Evolutionary conservation across 2,329 filamentous ascomycete genomes (phyloP), one percentile per base, ranked within the genome.

Genomic region (Pseudohalonectria lignicola): DNA sequence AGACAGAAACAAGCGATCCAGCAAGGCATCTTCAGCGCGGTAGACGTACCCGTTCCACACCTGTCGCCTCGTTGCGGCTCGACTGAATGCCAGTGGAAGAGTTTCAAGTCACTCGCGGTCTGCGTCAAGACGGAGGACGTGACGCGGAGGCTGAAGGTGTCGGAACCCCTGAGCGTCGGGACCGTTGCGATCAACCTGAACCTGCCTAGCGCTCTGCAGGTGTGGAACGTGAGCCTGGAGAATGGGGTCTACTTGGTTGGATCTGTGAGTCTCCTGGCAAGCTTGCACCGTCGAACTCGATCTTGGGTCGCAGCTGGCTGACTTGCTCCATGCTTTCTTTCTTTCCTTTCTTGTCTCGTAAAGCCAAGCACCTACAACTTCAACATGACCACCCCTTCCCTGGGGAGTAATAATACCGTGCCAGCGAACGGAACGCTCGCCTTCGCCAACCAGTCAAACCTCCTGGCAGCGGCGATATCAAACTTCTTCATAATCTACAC

Each of bases 401-500:
- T 37, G n/a, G n/a, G n/a, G n/a, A n/a, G n/a, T n/a, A n/a, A n/a
- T n/a, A n/a, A n/a, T n/a, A n/a, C n/a, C n/a, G n/a, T n/a, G n/a
- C n/a, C n/a, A n/a, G n/a, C n/a, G n/a, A n/a, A n/a, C 4, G 35
- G 39, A 12, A 52, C 49, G 21, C 34, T 54, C 2, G 47, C 49
- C 4, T 48, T 52, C 31, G 37, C 41, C 11, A 32, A 41, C 16
- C 36, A 40, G 17, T 36, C 48, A 21, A 40, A 41, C 28, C 34
- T 43, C 6, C 31, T 45, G 13, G 38, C 39, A 19, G 44, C 46
- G 31, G 48, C 44, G 13, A 43, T 56, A 8, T 49, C 51, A 25
- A 50, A 51, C 20, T 45, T 54, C 42, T 53, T 50, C 28, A 17
- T 54, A 4, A 43, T 56, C 11, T 55, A 53, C 40, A 49, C 52